Percentiles rank a stretch among this genome's conserved stretches.
Evolutionary conservation across 441 rosid genomes (phyloP).

Genomic region (Brassica hybrid): DNA sequence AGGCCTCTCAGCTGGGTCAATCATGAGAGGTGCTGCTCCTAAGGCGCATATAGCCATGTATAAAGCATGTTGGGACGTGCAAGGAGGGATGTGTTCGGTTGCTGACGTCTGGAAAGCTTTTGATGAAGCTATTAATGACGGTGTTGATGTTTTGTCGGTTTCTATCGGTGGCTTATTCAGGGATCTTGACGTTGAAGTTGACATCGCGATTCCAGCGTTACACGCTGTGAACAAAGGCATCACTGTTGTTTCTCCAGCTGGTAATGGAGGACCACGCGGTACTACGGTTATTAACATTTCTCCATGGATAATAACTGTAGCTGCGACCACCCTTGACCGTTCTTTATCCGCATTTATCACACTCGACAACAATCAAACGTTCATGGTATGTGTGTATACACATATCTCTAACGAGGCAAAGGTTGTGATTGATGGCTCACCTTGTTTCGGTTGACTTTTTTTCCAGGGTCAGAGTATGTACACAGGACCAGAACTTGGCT

Average conservation of each 20-base stretch:
- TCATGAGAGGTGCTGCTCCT: conserved; percentile 73
- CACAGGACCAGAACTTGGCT: conserved; percentile 30
- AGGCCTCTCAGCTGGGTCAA: conserved; percentile 56
- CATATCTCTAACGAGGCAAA: not conserved
- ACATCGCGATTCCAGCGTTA: conserved; percentile 70
- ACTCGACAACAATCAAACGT: conserved; percentile 34
- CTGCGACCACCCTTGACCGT: conserved; percentile 66
- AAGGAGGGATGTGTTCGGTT: conserved; percentile 48
- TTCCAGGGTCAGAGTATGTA: conserved; percentile 33
- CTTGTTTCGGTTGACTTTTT: not conserved
- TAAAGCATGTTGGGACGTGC: conserved; percentile 69
- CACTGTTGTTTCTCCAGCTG: conserved; percentile 68
- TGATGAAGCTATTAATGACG: conserved; percentile 61
- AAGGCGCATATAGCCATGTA: conserved; percentile 72
- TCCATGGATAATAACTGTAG: conserved; percentile 76
- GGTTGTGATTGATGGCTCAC: not conserved
- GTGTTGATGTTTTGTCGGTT: conserved; percentile 67
- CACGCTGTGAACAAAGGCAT: conserved; percentile 69
- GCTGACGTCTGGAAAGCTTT: conserved; percentile 57
- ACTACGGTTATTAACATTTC: conserved; percentile 48
- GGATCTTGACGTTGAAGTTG: conserved; percentile 43
- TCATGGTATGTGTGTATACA: conserved; percentile 2
- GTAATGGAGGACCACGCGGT: conserved; percentile 51
- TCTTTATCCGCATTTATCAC: conserved; percentile 44
- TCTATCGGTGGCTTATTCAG: conserved; percentile 57